phyloP scores from a whole-genome alignment of 495 filamentous ascomycete genomes.

The Penicillium alfredii region DNA sequence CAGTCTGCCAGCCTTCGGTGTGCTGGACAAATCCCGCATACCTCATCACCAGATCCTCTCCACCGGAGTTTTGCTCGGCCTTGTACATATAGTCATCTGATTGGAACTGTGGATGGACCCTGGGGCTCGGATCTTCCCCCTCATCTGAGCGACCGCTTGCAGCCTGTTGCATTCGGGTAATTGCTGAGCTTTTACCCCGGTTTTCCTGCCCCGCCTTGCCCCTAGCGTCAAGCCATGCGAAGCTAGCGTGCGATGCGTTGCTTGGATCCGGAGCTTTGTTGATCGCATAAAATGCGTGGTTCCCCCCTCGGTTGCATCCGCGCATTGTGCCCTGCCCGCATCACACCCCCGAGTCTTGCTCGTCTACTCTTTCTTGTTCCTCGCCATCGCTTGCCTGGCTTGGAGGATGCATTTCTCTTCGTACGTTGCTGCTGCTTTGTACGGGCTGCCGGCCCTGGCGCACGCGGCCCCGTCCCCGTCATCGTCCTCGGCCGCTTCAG shows the following conservation, averaged over 20 bases:
- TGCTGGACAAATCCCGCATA: too few species aligned
- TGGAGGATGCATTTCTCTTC: conserved; percentile 40
- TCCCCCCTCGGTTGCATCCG: conserved; percentile 25
- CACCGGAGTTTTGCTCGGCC: conserved; percentile 18
- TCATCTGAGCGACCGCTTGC: conserved; percentile 8
- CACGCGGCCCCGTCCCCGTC: conserved; percentile 10
- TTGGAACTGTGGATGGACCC: conserved; percentile 6
- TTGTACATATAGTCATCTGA: conserved; percentile 4
- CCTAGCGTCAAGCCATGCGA: conserved; percentile 28
- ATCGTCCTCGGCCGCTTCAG: too few species aligned
- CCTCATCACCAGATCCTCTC: too few species aligned
- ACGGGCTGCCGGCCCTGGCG: conserved; percentile 30
- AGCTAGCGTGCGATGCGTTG: conserved; percentile 12
- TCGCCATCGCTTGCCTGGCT: conserved; percentile 24
- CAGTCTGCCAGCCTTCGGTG: too few species aligned
- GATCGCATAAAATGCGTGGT: conserved; percentile 21
- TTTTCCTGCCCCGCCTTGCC: conserved; percentile 13
- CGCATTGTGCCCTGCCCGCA: conserved; percentile 28
- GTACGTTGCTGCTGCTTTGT: conserved; percentile 31
- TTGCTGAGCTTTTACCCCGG: conserved; percentile 23
- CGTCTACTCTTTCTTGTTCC: conserved; percentile 29
- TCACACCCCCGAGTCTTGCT: conserved; percentile 26
- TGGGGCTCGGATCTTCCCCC: conserved; percentile 20
- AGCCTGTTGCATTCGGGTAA: conserved; percentile 18
- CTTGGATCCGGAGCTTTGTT: conserved; percentile 9